Conservation (phyloP, 2,329 filamentous ascomycete species). For the Fusarium sp. region DNA sequence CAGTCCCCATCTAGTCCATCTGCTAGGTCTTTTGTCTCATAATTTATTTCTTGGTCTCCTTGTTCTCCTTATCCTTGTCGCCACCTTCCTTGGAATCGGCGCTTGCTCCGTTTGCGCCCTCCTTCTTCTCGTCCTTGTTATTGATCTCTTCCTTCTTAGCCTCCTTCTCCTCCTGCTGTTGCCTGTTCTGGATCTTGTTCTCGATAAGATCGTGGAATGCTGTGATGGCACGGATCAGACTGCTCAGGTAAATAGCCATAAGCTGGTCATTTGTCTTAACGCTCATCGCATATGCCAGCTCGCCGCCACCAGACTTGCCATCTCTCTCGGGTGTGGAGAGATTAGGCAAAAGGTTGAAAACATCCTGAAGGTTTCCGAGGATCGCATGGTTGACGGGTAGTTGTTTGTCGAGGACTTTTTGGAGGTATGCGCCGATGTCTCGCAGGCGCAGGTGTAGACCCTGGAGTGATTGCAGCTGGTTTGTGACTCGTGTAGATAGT, state of each 20-base stretch:
- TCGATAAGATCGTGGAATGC: conserved; percentile 99
- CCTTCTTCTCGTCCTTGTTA: conserved; percentile 70
- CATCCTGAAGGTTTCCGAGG: conserved; percentile 96
- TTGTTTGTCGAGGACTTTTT: conserved; percentile 93
- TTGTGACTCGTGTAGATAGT: conserved; percentile 94
- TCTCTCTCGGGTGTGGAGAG: conserved; percentile 84
- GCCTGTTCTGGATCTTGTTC: conserved; percentile 99
- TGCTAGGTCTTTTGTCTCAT: conserved; percentile 18
- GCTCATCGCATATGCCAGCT: conserved; percentile 96
- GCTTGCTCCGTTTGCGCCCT: conserved; percentile 57
- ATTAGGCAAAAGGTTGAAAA: conserved; percentile 98
- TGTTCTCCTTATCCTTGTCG: conserved; percentile 67
- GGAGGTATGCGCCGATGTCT: conserved; percentile 94
- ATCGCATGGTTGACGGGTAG: conserved; percentile 98
- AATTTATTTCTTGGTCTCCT: conserved; percentile 63
- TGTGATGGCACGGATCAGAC: conserved; percentile 92
- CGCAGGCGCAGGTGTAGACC: conserved; percentile 93
- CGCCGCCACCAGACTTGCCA: conserved; percentile 76
- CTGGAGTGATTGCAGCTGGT: conserved; percentile 96
- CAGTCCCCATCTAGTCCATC: conserved; percentile 37
- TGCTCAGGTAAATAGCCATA: conserved; percentile 97
- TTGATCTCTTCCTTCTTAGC: conserved; percentile 80
- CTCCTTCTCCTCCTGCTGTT: conserved; percentile 96
- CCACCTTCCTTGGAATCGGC: conserved; percentile 62
- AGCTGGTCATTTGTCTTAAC: conserved; percentile 99